phyloP scores from a whole-genome alignment of 768 basidiomycete species.

The Lyophyllum atratum region DNA sequence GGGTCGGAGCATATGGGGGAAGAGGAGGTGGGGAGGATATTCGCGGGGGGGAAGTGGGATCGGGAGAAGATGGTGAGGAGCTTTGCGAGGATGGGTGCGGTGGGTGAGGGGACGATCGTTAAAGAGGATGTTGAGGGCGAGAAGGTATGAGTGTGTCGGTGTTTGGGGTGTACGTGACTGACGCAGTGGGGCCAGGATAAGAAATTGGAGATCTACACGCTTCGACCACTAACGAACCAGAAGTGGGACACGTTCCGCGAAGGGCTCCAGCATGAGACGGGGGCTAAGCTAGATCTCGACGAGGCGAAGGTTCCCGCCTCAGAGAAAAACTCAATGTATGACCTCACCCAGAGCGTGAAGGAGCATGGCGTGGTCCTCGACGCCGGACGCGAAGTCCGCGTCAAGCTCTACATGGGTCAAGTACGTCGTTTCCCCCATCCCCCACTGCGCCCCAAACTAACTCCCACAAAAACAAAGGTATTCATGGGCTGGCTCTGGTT shows the following conservation, averaged over 20 bases:
- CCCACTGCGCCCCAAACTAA: not conserved
- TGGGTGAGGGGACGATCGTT: constrained; percentile 29
- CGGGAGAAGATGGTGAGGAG: constrained; percentile 74
- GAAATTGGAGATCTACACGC: constrained; percentile 43
- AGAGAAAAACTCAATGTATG: constrained; percentile 47
- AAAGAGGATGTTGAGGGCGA: constrained; percentile 29
- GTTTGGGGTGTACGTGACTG: not conserved
- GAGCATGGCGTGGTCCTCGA: constrained; percentile 59
- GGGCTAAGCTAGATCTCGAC: constrained; percentile 17
- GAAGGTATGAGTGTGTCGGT: constrained; percentile 28
- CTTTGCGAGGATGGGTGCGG: constrained; percentile 64
- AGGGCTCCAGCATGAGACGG: constrained; percentile 28
- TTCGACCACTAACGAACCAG: constrained; percentile 47
- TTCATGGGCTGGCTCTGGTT: constrained; percentile 89
- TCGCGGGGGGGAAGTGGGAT: constrained; percentile 66
- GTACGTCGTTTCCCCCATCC: constrained; percentile 34
- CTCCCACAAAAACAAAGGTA: constrained; percentile 38
- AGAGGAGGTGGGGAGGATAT: constrained; percentile 42
- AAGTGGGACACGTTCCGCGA: constrained; percentile 43
- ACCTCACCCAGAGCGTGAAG: constrained; percentile 29
- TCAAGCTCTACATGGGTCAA: constrained; percentile 77
- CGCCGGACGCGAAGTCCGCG: constrained; percentile 64
- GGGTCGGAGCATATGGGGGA: constrained; percentile 37
- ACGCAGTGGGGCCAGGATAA: constrained; percentile 31
- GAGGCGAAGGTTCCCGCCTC: constrained; percentile 32